phyloP scores from a whole-genome alignment of 805 yeast species.

The Komagataella ulmi region DNA sequence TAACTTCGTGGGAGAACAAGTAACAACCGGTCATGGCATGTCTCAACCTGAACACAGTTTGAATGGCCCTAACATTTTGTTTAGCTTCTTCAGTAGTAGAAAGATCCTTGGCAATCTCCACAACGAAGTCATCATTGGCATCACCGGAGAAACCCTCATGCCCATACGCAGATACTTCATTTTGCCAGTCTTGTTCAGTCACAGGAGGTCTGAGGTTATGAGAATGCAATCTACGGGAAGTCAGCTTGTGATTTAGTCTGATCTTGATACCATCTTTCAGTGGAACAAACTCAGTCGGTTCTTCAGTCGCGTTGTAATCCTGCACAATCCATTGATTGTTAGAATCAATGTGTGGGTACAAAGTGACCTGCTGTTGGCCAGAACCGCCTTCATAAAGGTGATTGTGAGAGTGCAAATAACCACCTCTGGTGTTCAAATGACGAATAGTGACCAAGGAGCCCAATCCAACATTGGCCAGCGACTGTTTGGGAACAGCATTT shows the following conservation, averaged over 20 bases:
- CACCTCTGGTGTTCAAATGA: constrained; percentile 60
- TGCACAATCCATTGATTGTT: constrained; percentile 73
- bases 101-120: constrained; percentile 33
- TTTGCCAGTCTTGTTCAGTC: constrained; percentile 81
- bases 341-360: constrained; percentile 43
- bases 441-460: constrained; percentile 56
- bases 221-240: constrained; percentile 62
- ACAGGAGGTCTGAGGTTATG: constrained; percentile 71
- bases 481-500: constrained; percentile 42
- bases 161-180: constrained; percentile 62
- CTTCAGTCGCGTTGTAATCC: constrained; percentile 36
- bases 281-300: constrained; percentile 19
- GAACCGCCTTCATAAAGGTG: constrained; percentile 51
- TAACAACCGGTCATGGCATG: constrained; percentile 63
- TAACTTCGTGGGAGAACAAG: constrained; percentile 57
- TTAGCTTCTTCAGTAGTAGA: constrained; percentile 25
- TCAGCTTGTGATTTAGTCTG: constrained; percentile 54
- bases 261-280: constrained; percentile 39
- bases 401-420: constrained; percentile 71
- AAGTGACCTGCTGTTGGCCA: constrained; percentile 67
- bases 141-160: constrained; percentile 52
- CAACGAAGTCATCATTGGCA: constrained; percentile 54
- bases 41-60: constrained; percentile 54
- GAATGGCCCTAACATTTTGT: constrained; percentile 36
- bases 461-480: constrained; percentile 58